Evolutionary conservation across 2,329 filamentous ascomycete genomes (phyloP), one percentile per base, ranked within the genome.

Genomic region (Neospermospora avenae): DNA sequence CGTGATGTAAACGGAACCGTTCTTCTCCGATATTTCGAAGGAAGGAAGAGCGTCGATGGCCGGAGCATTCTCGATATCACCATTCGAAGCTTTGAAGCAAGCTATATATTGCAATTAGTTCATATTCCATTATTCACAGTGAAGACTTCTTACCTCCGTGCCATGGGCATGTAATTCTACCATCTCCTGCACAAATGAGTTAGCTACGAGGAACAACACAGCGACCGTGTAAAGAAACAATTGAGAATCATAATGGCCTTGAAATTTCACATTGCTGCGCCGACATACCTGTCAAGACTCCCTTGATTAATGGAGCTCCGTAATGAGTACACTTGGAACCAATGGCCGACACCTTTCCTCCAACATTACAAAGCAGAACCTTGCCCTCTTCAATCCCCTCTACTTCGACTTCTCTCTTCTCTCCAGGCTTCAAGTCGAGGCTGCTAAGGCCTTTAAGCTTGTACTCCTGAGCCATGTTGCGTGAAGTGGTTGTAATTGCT

Each of bases 21-120:
- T 85, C 71, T 88, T 92, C 74, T 96, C 87, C 34, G 85, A 78
- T 34, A 97, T 79, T 56, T 91, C 86, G 77, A 96, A 99, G 54
- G 88, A 87, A 48, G 89, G 84, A 25, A 99, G 78, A n/a, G 90
- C 82, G 70, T 98, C 91, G 25, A 96, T 84, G 1, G 91, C 95
- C 0, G 95, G 95, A 0, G 93, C 93, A 72, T 98, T 91, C 77
- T 99, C 95, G 61, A 98, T 90, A 69, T 99, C 95, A 56, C 95
- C 95, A 5, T 89, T 96, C 58, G 83, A 82, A 64, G 91, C 85
- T 64, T 91, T 95, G 78, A 97, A 99, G 80, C 95, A 99, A 59
- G 95, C 95, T 93, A 65, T 18, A 35, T 18, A 22, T 24, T 3
- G 1, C n/a, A 16, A 35, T 60, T 35, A 62, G 46, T 25, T 41